Evolutionary conservation across 495 filamentous ascomycete genomes (phyloP).

Genomic region (Pyrenula massariospora): DNA sequence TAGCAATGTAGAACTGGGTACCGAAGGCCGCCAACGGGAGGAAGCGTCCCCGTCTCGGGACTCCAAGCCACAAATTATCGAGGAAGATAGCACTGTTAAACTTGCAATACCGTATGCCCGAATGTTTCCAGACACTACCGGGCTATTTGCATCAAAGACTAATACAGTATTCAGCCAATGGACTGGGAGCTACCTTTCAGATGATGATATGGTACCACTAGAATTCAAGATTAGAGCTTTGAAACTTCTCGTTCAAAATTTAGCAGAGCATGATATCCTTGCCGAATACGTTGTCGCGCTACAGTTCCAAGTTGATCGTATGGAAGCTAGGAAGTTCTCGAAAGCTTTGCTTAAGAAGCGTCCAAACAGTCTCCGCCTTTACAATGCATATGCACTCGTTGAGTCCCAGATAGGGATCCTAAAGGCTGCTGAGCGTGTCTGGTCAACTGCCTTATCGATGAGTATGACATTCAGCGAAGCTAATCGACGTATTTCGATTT

Average conservation of each 20-base stretch:
- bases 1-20: neutral
- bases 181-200: neutral
- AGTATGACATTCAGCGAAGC: slow-evolving; percentile 24
- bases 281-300: slow-evolving; percentile 65
- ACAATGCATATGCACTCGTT: slow-evolving; percentile 67
- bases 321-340: slow-evolving; percentile 53
- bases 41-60: neutral
- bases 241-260: slow-evolving; percentile 36
- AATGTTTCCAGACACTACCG: neutral
- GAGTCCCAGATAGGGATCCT: slow-evolving; percentile 47
- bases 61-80: too few species aligned
- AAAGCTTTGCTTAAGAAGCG: slow-evolving; percentile 61
- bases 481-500: slow-evolving; percentile 28
- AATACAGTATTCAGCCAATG: neutral
- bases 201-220: neutral
- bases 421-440: slow-evolving; percentile 48
- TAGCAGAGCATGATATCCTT: slow-evolving; percentile 34
- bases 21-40: neutral
- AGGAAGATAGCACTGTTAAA: neutral
- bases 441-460: slow-evolving; percentile 52
- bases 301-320: slow-evolving; percentile 43
- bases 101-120: neutral
- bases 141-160: neutral
- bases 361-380: slow-evolving; percentile 53
- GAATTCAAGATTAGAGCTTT: slow-evolving; percentile 24